Base-by-base conservation (phyloP, 805 yeast species). In the Starmerella tilneyi region DNA sequence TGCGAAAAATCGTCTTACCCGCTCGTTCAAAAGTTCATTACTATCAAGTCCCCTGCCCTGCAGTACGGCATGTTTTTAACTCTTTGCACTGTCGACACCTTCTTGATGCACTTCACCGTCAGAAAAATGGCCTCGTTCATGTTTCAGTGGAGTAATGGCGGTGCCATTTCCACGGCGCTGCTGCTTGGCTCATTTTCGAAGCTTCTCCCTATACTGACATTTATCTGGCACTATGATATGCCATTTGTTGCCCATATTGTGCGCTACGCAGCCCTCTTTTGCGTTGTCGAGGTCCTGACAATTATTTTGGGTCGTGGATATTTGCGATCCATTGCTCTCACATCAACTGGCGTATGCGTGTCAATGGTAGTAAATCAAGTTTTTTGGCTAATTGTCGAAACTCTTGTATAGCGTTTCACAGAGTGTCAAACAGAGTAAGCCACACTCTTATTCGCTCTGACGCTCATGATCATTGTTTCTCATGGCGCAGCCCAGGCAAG, bases 141-240 rank as follows among this genome's bases (percentile, higher is more conserved):
- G 54, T 49, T 66, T n/a, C 56, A 55, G 5, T 68, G 68, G 63
- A 61, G 62, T 41, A 59, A 59, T 28, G 70, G 68, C 33, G 64
- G 63, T 35, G 63, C 72, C 13, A 61, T 88, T 15, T 71, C 85
- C 0, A 71, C 79, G 9, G 81, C 94, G 0, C 70, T 86, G 1
- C 59, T 88, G 36, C 71, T 86, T 5, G 79, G 96, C 0, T 78
- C 84, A 35, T 76, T 84, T 0, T 79, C 89, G 31, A 84, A 82
- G 58, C 68, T 89, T 19, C 79, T 89, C 51, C 98, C 98, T 0
- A 81, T 92, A 16, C 69, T 92, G 27, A 89, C 89, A 88, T 68
- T 92, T 26, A 89, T 92, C 28, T 92, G 99, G 99, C 92, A 94
- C 0, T 92, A 92, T 58, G 96, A 92, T 58, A 74, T 82, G n/a